Conservation (phyloP, 108 stramenopile genomes). For the Fragilariopsis cylindrus region DNA sequence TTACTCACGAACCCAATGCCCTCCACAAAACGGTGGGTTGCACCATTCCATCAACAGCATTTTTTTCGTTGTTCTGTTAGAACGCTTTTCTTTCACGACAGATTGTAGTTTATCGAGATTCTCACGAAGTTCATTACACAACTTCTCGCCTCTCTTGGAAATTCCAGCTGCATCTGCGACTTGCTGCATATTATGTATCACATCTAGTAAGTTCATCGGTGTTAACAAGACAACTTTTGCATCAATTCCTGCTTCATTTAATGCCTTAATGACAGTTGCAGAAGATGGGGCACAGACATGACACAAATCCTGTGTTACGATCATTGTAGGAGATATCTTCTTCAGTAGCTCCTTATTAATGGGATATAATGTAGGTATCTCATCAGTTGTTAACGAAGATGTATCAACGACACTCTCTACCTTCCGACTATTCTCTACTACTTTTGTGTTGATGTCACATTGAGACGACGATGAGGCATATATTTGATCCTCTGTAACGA, state of each 20-base stretch:
- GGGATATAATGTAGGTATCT: slow-evolving; percentile 58
- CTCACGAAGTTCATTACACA: slow-evolving; percentile 32
- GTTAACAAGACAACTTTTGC: slow-evolving; percentile 46
- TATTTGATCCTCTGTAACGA: slow-evolving; percentile 7
- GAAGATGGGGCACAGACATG: slow-evolving; percentile 78
- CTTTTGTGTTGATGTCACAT: neutral
- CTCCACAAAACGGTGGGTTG: slow-evolving; percentile 83
- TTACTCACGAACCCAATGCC: slow-evolving; percentile 74
- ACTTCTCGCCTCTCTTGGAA: slow-evolving; percentile 38
- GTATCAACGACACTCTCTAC: slow-evolving; percentile 16
- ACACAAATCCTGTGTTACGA: slow-evolving; percentile 86
- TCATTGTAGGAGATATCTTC: slow-evolving; percentile 54
- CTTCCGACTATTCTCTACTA: neutral
- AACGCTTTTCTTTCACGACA: neutral
- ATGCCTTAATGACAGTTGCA: slow-evolving; percentile 30
- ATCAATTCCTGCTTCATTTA: slow-evolving; percentile 7
- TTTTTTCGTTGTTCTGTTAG: slow-evolving; percentile 9
- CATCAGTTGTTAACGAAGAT: slow-evolving; percentile 13
- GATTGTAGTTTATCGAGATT: slow-evolving; percentile 23
- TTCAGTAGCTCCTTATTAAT: slow-evolving; percentile 43
- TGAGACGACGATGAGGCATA: slow-evolving; percentile 32
- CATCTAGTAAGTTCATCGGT: slow-evolving; percentile 67
- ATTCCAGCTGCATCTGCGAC: slow-evolving; percentile 53
- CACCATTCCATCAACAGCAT: slow-evolving; percentile 87
- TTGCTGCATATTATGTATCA: slow-evolving; percentile 51